These are phyloP conservation scores for Claviceps pusilla DNA, from an alignment of 2,329 filamentous ascomycete species.

Conservation along the genomic window DNA sequence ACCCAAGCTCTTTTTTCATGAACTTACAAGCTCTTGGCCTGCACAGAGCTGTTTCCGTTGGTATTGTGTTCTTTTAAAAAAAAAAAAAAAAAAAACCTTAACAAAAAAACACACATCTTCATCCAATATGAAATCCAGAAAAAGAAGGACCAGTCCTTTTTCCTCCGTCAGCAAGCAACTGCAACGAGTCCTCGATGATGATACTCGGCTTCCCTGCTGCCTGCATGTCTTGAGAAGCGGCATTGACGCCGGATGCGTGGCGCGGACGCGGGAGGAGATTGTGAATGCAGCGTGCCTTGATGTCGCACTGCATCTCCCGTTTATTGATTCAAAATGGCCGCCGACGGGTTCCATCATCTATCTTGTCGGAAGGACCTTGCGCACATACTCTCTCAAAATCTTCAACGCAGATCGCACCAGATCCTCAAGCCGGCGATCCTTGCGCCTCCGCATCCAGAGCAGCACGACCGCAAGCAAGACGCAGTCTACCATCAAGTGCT, in stretches of 20 bases:
- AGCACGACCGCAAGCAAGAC: constrained; percentile 50
- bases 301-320: neutral
- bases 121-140: no score
- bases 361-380: constrained; percentile 43
- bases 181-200: neutral
- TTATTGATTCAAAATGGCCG: neutral
- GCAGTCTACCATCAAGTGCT: constrained; percentile 61
- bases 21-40: neutral
- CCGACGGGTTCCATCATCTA: constrained; percentile 24
- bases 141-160: neutral
- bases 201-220: neutral
- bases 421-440: constrained; percentile 58
- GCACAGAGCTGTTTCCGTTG: neutral
- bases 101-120: no score
- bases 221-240: neutral
- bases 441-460: constrained; percentile 56
- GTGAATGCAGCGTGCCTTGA: neutral
- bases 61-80: neutral
- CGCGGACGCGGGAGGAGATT: neutral
- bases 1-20: neutral
- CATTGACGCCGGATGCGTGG: neutral
- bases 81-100: neutral
- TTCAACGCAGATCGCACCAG: constrained; percentile 50
- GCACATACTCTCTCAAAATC: constrained; percentile 41
- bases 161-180: neutral